Conservation (phyloP, 371 early-diverging fungal genomes). For the Dichotomocladium elegans region DNA sequence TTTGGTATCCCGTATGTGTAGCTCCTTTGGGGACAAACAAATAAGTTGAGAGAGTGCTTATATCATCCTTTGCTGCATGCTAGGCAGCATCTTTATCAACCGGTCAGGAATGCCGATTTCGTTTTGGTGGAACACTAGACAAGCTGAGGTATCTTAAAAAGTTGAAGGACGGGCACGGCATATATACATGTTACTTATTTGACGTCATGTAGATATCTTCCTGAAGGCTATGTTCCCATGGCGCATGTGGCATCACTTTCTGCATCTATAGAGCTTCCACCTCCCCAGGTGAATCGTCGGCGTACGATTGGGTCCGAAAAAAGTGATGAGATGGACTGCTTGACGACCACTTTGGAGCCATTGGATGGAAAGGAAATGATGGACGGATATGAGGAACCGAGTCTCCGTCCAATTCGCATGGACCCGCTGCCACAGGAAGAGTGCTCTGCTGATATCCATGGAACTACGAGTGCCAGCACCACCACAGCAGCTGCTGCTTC, state of each 20-base stretch:
- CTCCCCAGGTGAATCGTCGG: slow-evolving; percentile 14
- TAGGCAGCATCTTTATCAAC: slow-evolving; percentile 40
- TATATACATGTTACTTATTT: neutral
- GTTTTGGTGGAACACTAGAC: slow-evolving; percentile 39
- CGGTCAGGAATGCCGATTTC: slow-evolving; percentile 36
- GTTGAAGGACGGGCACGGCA: too few relatives aligned
- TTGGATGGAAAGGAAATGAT: neutral
- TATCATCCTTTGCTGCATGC: too few relatives aligned
- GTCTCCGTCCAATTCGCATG: neutral
- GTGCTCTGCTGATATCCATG: neutral
- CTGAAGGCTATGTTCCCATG: slow-evolving; percentile 25
- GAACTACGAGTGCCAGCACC: too few relatives aligned
- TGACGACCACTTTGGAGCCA: slow-evolving; percentile 9
- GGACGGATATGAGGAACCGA: slow-evolving; percentile 6
- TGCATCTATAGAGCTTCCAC: slow-evolving; percentile 13
- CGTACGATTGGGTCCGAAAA: slow-evolving; percentile 1
- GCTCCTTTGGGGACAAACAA: too few relatives aligned
- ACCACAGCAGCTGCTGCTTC: too few relatives aligned
- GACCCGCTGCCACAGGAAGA: too few relatives aligned
- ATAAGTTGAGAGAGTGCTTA: too few relatives aligned
- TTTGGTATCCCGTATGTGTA: slow-evolving; percentile 55
- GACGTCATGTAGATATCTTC: slow-evolving; percentile 19
- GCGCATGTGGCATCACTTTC: slow-evolving; percentile 6
- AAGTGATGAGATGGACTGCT: slow-evolving; percentile 4
- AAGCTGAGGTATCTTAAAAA: slow-evolving; percentile 24